A percentile compares a stretch with the other conserved stretches of the same genome.
Evolutionary conservation across 805 yeast genomes (phyloP).

Genomic region (Candida broadrunensis): DNA sequence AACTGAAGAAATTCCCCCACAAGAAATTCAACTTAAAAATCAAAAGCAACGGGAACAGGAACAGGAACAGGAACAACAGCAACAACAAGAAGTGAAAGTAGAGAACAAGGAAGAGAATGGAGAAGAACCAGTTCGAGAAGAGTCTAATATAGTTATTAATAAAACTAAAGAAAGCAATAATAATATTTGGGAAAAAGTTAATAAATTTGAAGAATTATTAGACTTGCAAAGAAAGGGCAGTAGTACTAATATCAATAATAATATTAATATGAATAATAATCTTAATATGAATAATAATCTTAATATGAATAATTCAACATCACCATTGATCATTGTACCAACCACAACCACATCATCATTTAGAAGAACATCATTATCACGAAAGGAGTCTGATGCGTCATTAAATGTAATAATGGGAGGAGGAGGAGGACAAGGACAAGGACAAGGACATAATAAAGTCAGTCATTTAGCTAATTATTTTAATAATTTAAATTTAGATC

Average conservation of each 20-base stretch:
- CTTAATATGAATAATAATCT: background rate
- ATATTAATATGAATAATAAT: no score
- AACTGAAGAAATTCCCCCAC: constrained; percentile 9
- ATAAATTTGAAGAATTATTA: constrained; percentile 10
- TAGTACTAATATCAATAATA: no score
- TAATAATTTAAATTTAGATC: constrained; percentile 76
- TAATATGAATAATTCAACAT: background rate
- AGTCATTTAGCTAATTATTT: constrained; percentile 63
- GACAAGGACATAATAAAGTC: constrained; percentile 35
- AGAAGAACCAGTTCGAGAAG: background rate
- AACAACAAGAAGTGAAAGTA: background rate
- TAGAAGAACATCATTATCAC: constrained; percentile 5
- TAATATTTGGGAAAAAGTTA: constrained; percentile 13
- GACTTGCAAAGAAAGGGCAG: background rate
- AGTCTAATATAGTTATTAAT: background rate
- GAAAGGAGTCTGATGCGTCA: constrained; percentile 14
- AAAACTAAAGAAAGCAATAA: constrained; percentile 9
- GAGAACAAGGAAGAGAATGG: background rate
- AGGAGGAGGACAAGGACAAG: no score
- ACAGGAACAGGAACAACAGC: background rate
- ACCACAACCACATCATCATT: background rate
- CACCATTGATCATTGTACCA: background rate
- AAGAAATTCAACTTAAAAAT: constrained; percentile 7
- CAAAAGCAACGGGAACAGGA: background rate
- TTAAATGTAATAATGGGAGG: background rate